phyloP scores from a whole-genome alignment of 345 rosid species.

The Pistacia integerrima region DNA sequence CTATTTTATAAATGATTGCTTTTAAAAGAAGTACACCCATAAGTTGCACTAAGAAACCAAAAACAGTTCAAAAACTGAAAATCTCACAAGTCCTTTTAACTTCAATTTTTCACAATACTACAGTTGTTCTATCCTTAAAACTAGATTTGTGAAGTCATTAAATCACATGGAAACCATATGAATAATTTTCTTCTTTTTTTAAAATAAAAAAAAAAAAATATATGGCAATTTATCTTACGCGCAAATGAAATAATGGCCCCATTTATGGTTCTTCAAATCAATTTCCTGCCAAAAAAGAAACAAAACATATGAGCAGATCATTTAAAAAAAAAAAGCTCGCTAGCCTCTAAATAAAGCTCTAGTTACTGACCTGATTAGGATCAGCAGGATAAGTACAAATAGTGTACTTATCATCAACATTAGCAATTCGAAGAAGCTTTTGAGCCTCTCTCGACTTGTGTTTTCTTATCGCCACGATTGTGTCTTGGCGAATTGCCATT shows the following conservation, averaged over 20 bases:
- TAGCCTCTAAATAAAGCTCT: not conserved
- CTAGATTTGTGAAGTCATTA: no score
- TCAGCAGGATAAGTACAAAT: constrained; percentile 80
- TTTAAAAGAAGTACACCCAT: not conserved
- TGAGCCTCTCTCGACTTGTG: constrained; percentile 42
- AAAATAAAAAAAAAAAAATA: no score
- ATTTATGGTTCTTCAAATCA: constrained; percentile 84
- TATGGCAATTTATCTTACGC: constrained; percentile 52
- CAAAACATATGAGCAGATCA: not conserved
- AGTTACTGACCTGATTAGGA: constrained; percentile 66
- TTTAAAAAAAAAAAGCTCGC: not conserved
- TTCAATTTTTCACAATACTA: not conserved
- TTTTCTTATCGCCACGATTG: constrained; percentile 79
- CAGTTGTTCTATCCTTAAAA: not conserved
- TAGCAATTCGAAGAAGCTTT: constrained; percentile 65
- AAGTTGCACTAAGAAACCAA: not conserved
- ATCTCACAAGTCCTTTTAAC: no score
- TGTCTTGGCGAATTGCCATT: constrained; percentile 98
- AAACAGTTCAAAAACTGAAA: not conserved
- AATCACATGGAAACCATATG: no score
- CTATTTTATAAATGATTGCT: not conserved
- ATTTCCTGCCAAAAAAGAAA: constrained; percentile 56
- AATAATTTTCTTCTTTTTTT: no score
- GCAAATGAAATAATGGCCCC: constrained; percentile 97
- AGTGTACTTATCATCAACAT: constrained; percentile 72